phyloP scores from a whole-genome alignment of 805 yeast genomes.

The Sungouiozyma intestinalis region DNA sequence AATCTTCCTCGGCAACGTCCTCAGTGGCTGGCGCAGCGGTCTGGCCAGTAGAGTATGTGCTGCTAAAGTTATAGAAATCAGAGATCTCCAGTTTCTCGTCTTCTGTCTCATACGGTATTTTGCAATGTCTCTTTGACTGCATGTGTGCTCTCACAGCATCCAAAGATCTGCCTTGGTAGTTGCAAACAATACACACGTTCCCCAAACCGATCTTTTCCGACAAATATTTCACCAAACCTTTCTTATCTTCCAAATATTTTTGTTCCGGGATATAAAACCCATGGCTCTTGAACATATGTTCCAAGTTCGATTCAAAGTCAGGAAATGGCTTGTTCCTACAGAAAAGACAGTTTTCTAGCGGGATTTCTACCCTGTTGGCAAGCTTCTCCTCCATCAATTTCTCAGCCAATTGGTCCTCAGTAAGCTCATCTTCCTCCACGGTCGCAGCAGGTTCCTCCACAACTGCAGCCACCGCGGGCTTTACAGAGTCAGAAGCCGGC shows the following conservation, averaged over 20 bases:
- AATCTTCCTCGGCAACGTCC: slow-evolving; percentile 26
- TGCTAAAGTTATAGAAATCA: slow-evolving; percentile 81
- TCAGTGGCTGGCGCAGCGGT: slow-evolving; percentile 26
- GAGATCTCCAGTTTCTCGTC: slow-evolving; percentile 80
- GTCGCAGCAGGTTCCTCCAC: slow-evolving; percentile 3
- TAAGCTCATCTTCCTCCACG: slow-evolving; percentile 20
- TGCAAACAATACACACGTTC: slow-evolving; percentile 75
- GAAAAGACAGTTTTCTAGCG: slow-evolving; percentile 43
- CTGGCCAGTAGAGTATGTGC: slow-evolving; percentile 54
- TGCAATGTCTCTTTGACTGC: slow-evolving; percentile 77
- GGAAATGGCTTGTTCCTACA: slow-evolving; percentile 39
- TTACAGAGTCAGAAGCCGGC: slow-evolving; percentile 1
- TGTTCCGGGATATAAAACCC: slow-evolving; percentile 87
- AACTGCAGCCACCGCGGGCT: slow-evolving; percentile 4
- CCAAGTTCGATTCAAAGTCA: slow-evolving; percentile 34
- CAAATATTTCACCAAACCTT: slow-evolving; percentile 66
- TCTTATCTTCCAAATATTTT: slow-evolving; percentile 54
- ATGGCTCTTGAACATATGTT: slow-evolving; percentile 68
- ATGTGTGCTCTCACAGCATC: slow-evolving; percentile 90
- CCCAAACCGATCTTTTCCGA: slow-evolving; percentile 91
- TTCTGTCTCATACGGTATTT: slow-evolving; percentile 78
- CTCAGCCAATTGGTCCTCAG: slow-evolving; percentile 32
- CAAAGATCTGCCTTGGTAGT: slow-evolving; percentile 72
- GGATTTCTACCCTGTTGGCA: slow-evolving; percentile 35
- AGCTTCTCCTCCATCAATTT: slow-evolving; percentile 31